Percentiles rank a stretch among this genome's conserved stretches.
Conservation (phyloP, 2,329 filamentous ascomycete species). For the Aspergillus sp. region DNA sequence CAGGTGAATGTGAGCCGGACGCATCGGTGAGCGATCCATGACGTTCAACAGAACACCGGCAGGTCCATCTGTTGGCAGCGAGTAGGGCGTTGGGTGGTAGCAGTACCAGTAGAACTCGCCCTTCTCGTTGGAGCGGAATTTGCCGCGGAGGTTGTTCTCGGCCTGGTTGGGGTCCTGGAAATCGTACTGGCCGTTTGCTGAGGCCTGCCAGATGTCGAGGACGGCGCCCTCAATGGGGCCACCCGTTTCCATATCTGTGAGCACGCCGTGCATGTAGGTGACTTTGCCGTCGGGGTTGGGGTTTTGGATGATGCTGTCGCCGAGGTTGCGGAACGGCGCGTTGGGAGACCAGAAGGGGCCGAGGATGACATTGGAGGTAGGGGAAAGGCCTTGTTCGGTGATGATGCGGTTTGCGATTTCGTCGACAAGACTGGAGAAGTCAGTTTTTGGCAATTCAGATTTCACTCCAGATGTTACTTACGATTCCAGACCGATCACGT, state of each 20-base stretch:
- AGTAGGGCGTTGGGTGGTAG: constrained; percentile 74
- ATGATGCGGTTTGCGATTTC: constrained; percentile 72
- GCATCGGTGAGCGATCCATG: constrained; percentile 60
- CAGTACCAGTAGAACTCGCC: constrained; percentile 69
- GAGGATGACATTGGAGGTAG: constrained; percentile 74
- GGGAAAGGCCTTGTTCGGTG: constrained; percentile 60
- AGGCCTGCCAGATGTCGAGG: constrained; percentile 78
- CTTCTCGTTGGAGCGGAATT: constrained; percentile 69
- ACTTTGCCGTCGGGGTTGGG: constrained; percentile 57
- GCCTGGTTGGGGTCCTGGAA: constrained; percentile 72
- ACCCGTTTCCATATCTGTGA: constrained; percentile 65
- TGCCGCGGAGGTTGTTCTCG: constrained; percentile 73
- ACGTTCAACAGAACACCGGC: constrained; percentile 53
- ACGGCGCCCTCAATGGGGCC: constrained; percentile 66
- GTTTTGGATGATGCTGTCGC: constrained; percentile 66
- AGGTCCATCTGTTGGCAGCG: constrained; percentile 64
- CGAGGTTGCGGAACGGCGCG: constrained; percentile 69
- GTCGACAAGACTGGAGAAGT: constrained; percentile 59
- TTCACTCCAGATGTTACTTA: constrained; percentile 27
- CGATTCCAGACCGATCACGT: constrained; percentile 70
- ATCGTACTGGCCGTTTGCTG: constrained; percentile 73
- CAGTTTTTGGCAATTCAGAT: constrained; percentile 8
- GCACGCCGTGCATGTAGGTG: constrained; percentile 67
- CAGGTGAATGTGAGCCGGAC: constrained; percentile 62
- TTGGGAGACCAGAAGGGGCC: constrained; percentile 77